Evolutionary conservation across 1,284 basidiomycete species (phyloP).

Genomic region (Ganoderma leucocontextum): DNA sequence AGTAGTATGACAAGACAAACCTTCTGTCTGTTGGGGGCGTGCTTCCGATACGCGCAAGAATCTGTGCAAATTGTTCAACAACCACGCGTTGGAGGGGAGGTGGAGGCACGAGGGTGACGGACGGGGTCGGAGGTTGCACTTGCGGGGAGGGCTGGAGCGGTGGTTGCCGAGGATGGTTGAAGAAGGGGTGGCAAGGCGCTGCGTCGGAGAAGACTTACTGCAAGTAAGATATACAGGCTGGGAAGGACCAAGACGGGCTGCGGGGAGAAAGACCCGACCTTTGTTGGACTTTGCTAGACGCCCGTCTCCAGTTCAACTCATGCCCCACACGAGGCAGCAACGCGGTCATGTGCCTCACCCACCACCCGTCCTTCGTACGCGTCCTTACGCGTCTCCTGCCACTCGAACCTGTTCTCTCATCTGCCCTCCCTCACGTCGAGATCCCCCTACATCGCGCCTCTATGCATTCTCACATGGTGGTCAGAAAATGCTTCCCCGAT

Average conservation of each 20-base stretch:
- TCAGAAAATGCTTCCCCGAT: not conserved
- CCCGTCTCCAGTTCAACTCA: constrained; percentile 27
- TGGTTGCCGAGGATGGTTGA: constrained; percentile 3
- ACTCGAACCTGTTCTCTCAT: not conserved
- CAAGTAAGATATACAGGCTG: not conserved
- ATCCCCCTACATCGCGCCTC: too few species aligned
- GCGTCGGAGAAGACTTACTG: not conserved
- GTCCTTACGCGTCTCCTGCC: not conserved
- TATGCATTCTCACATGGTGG: not conserved
- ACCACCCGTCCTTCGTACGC: constrained; percentile 20
- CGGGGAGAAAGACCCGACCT: constrained; percentile 9
- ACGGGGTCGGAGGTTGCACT: not conserved
- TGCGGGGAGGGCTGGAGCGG: not conserved
- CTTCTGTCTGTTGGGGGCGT: not conserved
- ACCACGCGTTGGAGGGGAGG: not conserved
- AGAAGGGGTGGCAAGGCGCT: not conserved
- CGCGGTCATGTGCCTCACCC: constrained; percentile 28
- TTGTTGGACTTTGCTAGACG: constrained; percentile 27
- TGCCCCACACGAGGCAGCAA: constrained; percentile 31
- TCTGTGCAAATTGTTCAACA: constrained; percentile 3
- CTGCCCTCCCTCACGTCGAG: too few species aligned
- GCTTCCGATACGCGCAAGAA: constrained; percentile 6
- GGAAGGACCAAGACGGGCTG: constrained; percentile 2
- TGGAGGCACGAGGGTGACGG: not conserved
- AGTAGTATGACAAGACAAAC: not conserved